These are phyloP conservation scores for Tylopilus sp. DNA, from an alignment of 1,284 basidiomycete genomes.

Conservation along the genomic window DNA sequence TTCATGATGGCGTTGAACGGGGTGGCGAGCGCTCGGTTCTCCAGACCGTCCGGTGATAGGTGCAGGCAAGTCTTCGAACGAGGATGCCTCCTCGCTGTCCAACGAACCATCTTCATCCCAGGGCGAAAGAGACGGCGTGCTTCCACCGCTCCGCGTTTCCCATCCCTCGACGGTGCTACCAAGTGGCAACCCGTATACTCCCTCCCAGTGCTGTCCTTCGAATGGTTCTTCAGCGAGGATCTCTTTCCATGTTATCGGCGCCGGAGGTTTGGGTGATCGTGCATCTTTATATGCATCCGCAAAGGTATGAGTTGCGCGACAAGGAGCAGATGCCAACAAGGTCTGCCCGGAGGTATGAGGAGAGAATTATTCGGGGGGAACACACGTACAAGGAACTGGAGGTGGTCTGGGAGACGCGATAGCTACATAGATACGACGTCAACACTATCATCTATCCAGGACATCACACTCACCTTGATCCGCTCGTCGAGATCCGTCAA, in stretches of 20 bases:
- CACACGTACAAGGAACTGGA: slow-evolving; percentile 73
- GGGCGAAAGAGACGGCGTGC: slow-evolving; percentile 61
- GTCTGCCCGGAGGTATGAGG: slow-evolving; percentile 54
- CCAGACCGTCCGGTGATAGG: slow-evolving; percentile 47
- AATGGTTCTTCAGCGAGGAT: slow-evolving; percentile 83
- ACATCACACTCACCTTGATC: slow-evolving; percentile 59
- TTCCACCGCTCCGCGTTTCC: slow-evolving; percentile 56
- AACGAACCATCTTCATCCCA: slow-evolving; percentile 49
- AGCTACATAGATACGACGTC: slow-evolving; percentile 47
- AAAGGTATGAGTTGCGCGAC: slow-evolving; percentile 56
- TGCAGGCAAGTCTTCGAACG: slow-evolving; percentile 43
- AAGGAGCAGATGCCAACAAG: slow-evolving; percentile 64
- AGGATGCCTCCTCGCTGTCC: slow-evolving; percentile 39
- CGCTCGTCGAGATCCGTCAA: slow-evolving; percentile 71
- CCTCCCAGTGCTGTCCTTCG: slow-evolving; percentile 84
- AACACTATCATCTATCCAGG: not conserved
- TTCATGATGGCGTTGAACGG: slow-evolving; percentile 42
- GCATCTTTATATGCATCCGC: slow-evolving; percentile 64
- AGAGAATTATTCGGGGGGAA: not conserved
- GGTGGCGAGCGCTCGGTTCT: slow-evolving; percentile 14
- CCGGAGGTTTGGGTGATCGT: slow-evolving; percentile 53
- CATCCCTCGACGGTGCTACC: slow-evolving; percentile 56
- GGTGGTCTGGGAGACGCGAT: slow-evolving; percentile 71
- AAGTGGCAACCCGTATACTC: slow-evolving; percentile 59
- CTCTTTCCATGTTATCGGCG: slow-evolving; percentile 73